A percentile compares a stretch with the other conserved stretches of the same genome.
phyloP scores from a whole-genome alignment of 2,329 filamentous ascomycete genomes.

The Pyricularia grisea region DNA sequence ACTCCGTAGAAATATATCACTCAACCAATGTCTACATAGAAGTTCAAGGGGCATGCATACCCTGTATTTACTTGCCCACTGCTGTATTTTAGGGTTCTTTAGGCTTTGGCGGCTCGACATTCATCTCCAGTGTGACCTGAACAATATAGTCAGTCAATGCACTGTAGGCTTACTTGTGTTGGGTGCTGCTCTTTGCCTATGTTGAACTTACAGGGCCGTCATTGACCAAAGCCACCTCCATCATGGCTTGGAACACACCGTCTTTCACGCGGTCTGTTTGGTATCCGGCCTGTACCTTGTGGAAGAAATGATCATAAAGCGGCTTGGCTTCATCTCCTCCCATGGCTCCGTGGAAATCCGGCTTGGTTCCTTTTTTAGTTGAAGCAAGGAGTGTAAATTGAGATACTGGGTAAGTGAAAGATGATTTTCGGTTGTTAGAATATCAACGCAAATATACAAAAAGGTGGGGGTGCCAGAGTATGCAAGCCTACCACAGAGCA shows the following conservation, averaged over 20 bases:
- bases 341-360: conserved; percentile 86
- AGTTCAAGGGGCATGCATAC: not conserved
- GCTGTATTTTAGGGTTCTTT: not conserved
- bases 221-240: conserved; percentile 90
- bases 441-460: not conserved
- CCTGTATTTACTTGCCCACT: not conserved
- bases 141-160: conserved; percentile 7
- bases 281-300: conserved; percentile 66
- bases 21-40: not conserved
- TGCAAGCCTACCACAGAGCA: conserved; percentile 70
- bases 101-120: conserved; percentile 12
- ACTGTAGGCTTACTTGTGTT: not conserved
- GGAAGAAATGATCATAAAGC: conserved; percentile 77
- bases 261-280: conserved; percentile 71
- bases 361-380: conserved; percentile 93
- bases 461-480: not conserved
- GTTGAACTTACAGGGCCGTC: conserved; percentile 56
- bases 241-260: conserved; percentile 98
- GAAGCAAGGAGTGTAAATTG: conserved; percentile 91
- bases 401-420: conserved; percentile 52
- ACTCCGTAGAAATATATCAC: not conserved
- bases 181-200: not conserved
- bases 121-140: conserved; percentile 30
- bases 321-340: conserved; percentile 67
- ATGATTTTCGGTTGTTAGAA: not conserved